Conservation (phyloP, 176 grass and related monocot species). For the Zoysia japonica region DNA sequence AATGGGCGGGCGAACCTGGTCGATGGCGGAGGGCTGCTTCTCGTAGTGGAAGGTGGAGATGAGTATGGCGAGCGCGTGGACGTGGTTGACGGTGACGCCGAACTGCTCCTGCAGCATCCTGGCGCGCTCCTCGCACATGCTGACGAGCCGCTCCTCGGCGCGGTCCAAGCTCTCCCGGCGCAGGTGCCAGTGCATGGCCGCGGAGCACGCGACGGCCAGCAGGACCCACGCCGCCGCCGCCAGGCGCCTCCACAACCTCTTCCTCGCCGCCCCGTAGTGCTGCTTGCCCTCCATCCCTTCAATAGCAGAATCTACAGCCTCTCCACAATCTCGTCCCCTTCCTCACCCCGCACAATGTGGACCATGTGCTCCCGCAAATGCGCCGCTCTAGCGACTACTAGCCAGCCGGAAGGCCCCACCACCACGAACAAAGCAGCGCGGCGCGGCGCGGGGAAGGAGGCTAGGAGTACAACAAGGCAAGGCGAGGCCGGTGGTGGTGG, state of each 20-base stretch:
- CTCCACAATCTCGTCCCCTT: neutral
- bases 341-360: constrained; percentile 27
- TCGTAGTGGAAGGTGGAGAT: constrained; percentile 91
- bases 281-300: neutral
- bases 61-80: constrained; percentile 83
- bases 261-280: neutral
- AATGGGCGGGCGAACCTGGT: constrained; percentile 50
- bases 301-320: neutral
- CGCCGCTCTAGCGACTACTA: neutral
- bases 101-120: constrained; percentile 99
- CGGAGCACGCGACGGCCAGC: constrained; percentile 42
- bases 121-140: constrained; percentile 94
- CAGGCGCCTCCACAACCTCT: constrained; percentile 29
- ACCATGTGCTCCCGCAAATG: constrained; percentile 54
- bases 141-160: constrained; percentile 68
- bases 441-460: neutral
- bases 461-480: too few relatives aligned
- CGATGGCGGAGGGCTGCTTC: constrained; percentile 73
- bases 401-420: neutral
- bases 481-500: neutral
- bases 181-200: constrained; percentile 60
- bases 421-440: neutral
- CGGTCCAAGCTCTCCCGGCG: constrained; percentile 60
- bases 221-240: constrained; percentile 42
- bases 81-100: constrained; percentile 89